A percentile compares a stretch with the other conserved stretches of the same genome.
Evolutionary conservation across 805 yeast species (phyloP).

Genomic region (Yarrowia sp.): DNA sequence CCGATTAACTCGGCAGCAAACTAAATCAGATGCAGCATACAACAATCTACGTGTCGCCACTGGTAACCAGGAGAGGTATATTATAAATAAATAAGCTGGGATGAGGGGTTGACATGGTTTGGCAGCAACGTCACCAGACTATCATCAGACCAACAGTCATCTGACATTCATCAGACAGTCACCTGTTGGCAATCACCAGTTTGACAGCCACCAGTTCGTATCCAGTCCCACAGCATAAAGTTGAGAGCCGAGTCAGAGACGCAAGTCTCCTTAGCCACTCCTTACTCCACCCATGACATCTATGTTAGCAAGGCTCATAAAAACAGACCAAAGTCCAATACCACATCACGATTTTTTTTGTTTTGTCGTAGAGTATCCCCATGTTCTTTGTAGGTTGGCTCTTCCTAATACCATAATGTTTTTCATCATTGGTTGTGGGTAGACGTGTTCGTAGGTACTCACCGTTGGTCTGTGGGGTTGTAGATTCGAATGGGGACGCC

Average conservation of each 20-base stretch:
- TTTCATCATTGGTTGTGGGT: constrained; percentile 6
- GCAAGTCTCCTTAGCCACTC: not conserved
- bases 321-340: not conserved
- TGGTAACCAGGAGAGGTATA: not conserved
- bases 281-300: not conserved
- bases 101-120: too few species aligned
- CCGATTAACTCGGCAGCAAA: too few species aligned
- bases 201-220: not conserved
- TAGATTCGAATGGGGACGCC: not conserved
- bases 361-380: constrained; percentile 22
- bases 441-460: not conserved
- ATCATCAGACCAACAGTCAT: too few species aligned
- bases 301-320: not conserved
- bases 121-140: too few species aligned
- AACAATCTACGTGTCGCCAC: too few species aligned
- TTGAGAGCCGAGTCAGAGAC: constrained; percentile 5
- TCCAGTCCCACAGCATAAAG: not conserved
- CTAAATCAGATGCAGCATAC: too few species aligned
- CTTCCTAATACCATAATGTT: constrained; percentile 24
- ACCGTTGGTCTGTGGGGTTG: not conserved
- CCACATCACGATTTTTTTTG: constrained; percentile 18
- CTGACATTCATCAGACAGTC: too few species aligned
- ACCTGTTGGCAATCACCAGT: too few species aligned
- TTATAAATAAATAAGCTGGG: not conserved
- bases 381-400: constrained; percentile 20